Percentiles rank a stretch among this genome's conserved stretches.
Conservation (phyloP, 2,329 filamentous ascomycete species). For the Coniochaeta hoffmannii region DNA sequence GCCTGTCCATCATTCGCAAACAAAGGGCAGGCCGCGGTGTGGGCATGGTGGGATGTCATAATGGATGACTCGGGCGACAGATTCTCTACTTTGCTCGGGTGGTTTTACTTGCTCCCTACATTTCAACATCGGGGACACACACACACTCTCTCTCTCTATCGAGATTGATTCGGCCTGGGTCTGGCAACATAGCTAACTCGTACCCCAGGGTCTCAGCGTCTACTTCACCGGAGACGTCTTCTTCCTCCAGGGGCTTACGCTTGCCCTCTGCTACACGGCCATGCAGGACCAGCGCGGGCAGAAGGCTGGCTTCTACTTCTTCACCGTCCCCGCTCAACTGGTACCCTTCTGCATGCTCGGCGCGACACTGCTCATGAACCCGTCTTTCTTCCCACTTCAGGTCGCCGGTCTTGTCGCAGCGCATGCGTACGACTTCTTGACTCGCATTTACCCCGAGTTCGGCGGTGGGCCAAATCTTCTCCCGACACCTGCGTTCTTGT, state of each 20-base stretch:
- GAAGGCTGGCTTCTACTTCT: constrained; percentile 71
- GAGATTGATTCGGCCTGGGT: not conserved
- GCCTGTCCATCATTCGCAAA: constrained; percentile 61
- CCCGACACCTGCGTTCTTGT: constrained; percentile 65
- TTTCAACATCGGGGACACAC: constrained; percentile 21
- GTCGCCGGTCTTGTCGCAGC: constrained; percentile 76
- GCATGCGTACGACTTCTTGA: constrained; percentile 86
- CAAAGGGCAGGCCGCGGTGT: constrained; percentile 55
- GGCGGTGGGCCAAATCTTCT: constrained; percentile 75
- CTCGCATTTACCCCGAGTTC: constrained; percentile 80
- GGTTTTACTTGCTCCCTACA: constrained; percentile 58
- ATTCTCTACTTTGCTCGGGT: constrained; percentile 49
- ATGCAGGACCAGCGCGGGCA: constrained; percentile 76
- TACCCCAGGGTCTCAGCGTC: constrained; percentile 44
- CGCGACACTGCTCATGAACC: constrained; percentile 61
- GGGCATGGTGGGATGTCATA: constrained; percentile 68
- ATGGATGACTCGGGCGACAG: constrained; percentile 59
- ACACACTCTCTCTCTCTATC: not conserved
- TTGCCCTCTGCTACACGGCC: constrained; percentile 78
- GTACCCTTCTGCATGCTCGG: constrained; percentile 75
- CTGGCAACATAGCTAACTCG: constrained; percentile 1
- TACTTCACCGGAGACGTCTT: constrained; percentile 40
- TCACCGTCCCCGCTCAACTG: constrained; percentile 75
- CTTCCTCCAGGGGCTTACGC: constrained; percentile 59
- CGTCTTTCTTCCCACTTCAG: constrained; percentile 54